Base-by-base conservation (phyloP, 2,329 filamentous ascomycete genomes). In the Colletotrichum godetiae region DNA sequence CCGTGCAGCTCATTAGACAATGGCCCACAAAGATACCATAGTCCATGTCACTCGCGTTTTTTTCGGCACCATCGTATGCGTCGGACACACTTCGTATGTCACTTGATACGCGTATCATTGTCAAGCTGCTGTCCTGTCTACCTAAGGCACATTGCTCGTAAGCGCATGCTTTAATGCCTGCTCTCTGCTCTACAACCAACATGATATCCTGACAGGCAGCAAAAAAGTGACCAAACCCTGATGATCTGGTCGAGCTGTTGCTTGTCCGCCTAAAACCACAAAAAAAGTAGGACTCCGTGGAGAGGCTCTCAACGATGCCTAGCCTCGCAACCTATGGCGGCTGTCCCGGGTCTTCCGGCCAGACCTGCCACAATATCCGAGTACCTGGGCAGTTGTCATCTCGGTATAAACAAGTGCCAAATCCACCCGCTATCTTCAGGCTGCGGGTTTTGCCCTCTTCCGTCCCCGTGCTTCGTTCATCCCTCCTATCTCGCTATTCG, bases 91-190 rank as follows among this genome's bases (percentile, higher is more conserved):
- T 13, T 59, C 59, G 42, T 69, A 55, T 52, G 59, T 55, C 59
- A 46, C n/a, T 63, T 68, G 55, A 64, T 70, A 73, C 66, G 67
- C 53, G 66, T 73, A 60, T 73, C 70, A 60, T 56, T 64, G 53
- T 35, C 66, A 53, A 60, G 66, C 59, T 73, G 22, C 42, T 63
- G 53, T 56, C 60, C 35, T 63, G 42, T 69, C 42, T 72, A n/a
- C 66, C 55, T 60, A 64, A 63, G n/a, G 46, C 61, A 55, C 61
- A 53, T 46, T 55, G 37, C 31, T 24, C n/a, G 55, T 60, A 33
- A 46, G 65, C 55, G 42, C 52, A 19, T 31, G 27, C 55, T 72
- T 53, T 49, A 10, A 22, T 65, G 67, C 55, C 61, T 53, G 33
- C 56, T 35, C 42, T 49, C 37, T 46, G 12, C 60, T 60, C 56